These are phyloP conservation scores for Citrullus colocynthis DNA, from an alignment of 306 rosid species.

Conservation along the genomic window DNA sequence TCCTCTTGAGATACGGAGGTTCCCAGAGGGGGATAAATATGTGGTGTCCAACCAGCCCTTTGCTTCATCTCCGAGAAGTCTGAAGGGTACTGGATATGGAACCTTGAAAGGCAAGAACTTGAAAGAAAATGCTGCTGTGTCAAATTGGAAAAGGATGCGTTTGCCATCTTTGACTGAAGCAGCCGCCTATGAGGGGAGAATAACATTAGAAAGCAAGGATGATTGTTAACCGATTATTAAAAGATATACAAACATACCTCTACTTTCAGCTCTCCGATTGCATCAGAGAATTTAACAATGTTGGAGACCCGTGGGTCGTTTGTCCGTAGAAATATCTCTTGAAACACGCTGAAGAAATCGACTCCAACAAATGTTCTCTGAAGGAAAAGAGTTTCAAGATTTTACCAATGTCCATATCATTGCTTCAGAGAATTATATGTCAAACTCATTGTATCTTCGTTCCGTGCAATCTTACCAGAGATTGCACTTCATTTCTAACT, in stretches of 20 bases:
- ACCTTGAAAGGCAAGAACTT: conserved; percentile 87
- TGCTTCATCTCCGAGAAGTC: conserved; percentile 90
- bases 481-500: background rate
- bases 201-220: background rate
- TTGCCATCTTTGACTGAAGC: conserved; percentile 79
- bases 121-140: conserved; percentile 81
- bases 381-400: conserved; percentile 5
- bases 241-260: conserved; percentile 45
- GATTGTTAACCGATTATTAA: background rate
- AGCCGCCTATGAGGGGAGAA: conserved; percentile 41
- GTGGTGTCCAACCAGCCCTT: conserved; percentile 98
- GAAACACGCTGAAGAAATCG: conserved; percentile 71
- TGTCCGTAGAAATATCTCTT: conserved; percentile 74
- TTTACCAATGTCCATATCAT: background rate
- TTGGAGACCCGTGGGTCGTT: conserved; percentile 80
- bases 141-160: conserved; percentile 76
- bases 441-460: background rate
- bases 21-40: conserved; percentile 72
- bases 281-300: conserved; percentile 79
- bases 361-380: conserved; percentile 98
- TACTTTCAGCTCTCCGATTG: conserved; percentile 92
- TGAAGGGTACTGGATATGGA: conserved; percentile 98
- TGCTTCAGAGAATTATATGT: background rate
- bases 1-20: conserved; percentile 92
- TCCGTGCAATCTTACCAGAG: background rate